phyloP scores from a whole-genome alignment of 108 stramenopile genomes.

The Cyclotella kingstonii region DNA sequence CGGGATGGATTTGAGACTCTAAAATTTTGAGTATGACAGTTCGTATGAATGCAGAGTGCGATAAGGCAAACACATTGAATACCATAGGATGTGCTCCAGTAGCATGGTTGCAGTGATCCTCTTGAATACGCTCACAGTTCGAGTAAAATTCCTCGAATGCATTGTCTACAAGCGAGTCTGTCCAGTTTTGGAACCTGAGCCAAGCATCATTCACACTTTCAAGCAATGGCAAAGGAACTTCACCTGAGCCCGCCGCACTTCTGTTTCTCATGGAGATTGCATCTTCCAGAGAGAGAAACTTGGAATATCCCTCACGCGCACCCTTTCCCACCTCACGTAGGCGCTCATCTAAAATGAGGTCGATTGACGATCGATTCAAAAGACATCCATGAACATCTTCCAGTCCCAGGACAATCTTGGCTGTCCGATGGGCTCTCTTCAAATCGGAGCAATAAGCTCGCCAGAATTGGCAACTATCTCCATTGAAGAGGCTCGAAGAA shows the following conservation, averaged over 20 bases:
- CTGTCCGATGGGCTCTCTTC: conserved; percentile 44
- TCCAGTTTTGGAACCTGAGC: conserved; percentile 44
- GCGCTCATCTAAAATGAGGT: conserved; percentile 41
- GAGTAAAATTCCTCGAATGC: conserved; percentile 30
- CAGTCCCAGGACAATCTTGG: conserved; percentile 38
- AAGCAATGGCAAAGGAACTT: conserved; percentile 34
- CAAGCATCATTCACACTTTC: conserved; percentile 56
- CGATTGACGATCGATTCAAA: background rate
- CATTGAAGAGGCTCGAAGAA: conserved; percentile 19
- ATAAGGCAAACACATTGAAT: conserved; percentile 52
- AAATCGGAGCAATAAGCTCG: conserved; percentile 53
- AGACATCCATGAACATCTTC: conserved; percentile 10
- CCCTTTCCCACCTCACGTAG: conserved; percentile 62
- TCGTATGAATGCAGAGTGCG: conserved; percentile 57
- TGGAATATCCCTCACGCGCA: conserved; percentile 51
- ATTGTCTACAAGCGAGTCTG: conserved; percentile 38
- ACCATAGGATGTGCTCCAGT: conserved; percentile 16
- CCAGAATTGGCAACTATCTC: conserved; percentile 29
- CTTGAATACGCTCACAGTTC: background rate
- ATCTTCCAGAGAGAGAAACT: conserved; percentile 38
- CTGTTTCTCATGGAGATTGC: conserved; percentile 20
- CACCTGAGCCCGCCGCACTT: conserved; percentile 1
- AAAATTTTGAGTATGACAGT: conserved; percentile 47
- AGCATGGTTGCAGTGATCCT: background rate
- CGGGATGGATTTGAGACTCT: conserved; percentile 21